These are phyloP conservation scores for Juncus effusus DNA, from an alignment of 176 grass and related monocot genomes.

Conservation along the genomic window DNA sequence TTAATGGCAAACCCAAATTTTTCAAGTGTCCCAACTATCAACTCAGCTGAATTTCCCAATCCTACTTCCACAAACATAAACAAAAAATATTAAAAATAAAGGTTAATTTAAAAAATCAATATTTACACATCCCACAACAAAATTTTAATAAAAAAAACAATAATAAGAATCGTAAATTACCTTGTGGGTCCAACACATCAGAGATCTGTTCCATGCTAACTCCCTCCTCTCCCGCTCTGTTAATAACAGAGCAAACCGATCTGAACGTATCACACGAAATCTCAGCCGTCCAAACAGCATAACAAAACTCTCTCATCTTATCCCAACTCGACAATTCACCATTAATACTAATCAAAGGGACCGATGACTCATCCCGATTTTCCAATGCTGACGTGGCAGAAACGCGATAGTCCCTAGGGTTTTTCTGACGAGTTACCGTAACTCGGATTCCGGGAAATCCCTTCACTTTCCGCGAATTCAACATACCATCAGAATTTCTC, in stretches of 20 bases:
- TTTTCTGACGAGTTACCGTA: conserved; percentile 47
- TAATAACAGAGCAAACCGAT: conserved; percentile 56
- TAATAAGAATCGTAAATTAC: conserved; percentile 43
- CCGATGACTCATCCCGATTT: conserved; percentile 25
- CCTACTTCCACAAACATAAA: too few species aligned
- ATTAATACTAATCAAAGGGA: conserved; percentile 18
- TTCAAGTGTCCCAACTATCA: conserved; percentile 55
- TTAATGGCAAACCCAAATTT: conserved; percentile 58
- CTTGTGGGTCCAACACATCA: conserved; percentile 40
- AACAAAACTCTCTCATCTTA: conserved; percentile 51
- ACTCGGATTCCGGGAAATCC: conserved; percentile 84
- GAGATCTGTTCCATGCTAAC: conserved; percentile 57
- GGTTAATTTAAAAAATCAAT: conserved; percentile 12
- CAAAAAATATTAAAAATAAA: conserved; percentile 16
- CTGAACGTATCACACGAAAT: conserved; percentile 64
- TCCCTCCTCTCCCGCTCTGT: conserved; percentile 68
- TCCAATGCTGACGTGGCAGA: conserved; percentile 30
- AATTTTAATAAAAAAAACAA: conserved; percentile 22
- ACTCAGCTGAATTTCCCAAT: conserved; percentile 21
- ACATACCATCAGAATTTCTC: conserved; percentile 33
- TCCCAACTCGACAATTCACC: conserved; percentile 60
- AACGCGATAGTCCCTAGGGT: conserved; percentile 7
- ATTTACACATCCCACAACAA: conserved; percentile 11
- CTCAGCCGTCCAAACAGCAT: conserved; percentile 35
- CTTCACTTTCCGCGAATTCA: conserved; percentile 71